phyloP scores from a whole-genome alignment of 139 green algal species.

The Chlorokybus atmophyticus region DNA sequence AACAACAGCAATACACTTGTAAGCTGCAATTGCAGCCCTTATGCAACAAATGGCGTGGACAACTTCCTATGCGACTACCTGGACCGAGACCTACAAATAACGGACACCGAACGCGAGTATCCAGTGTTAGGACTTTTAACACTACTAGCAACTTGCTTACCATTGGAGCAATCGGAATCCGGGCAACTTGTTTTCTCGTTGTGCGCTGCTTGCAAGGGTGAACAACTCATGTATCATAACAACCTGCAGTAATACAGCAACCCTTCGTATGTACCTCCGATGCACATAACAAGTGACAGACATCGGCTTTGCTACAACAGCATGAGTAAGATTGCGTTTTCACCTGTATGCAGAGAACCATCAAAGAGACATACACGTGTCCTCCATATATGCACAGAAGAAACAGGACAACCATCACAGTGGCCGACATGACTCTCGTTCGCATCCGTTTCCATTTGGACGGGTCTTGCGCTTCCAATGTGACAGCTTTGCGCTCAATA shows the following conservation, averaged over 20 bases:
- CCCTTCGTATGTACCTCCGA: too few relatives aligned
- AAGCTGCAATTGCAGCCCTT: neutral
- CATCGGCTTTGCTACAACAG: too few relatives aligned
- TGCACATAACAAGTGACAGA: too few relatives aligned
- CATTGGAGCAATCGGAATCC: slow-evolving; percentile 25
- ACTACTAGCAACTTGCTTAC: slow-evolving; percentile 5
- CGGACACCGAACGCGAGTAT: neutral
- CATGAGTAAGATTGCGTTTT: too few relatives aligned
- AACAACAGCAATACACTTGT: neutral
- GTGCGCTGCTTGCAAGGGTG: slow-evolving; percentile 8
- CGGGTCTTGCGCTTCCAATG: too few relatives aligned
- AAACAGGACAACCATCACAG: too few relatives aligned
- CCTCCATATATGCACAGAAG: too few relatives aligned
- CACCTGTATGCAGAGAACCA: too few relatives aligned
- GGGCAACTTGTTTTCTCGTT: slow-evolving; percentile 13
- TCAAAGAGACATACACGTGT: too few relatives aligned
- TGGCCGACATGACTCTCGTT: too few relatives aligned
- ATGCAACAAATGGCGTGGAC: neutral
- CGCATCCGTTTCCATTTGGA: too few relatives aligned
- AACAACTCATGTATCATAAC: slow-evolving; percentile 38
- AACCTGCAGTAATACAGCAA: slow-evolving; percentile 1
- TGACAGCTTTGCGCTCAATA: too few relatives aligned
- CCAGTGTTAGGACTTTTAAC: neutral
- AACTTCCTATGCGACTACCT: neutral
- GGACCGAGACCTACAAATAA: neutral